Conservation (phyloP, 345 rosid species). For the Bretschneidera sinensis region DNA sequence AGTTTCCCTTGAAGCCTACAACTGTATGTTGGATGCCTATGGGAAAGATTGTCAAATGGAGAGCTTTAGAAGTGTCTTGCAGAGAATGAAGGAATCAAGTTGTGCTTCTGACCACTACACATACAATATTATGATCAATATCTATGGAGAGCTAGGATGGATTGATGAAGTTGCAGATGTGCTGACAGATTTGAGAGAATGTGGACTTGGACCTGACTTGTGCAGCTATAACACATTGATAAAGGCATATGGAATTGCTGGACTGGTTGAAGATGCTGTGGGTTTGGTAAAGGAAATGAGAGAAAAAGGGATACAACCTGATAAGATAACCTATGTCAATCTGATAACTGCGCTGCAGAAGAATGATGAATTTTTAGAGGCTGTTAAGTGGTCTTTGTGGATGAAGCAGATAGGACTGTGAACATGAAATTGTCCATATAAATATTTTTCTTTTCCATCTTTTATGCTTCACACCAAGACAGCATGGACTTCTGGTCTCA, state of each 20-base stretch:
- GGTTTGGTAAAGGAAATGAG: constrained; percentile 84
- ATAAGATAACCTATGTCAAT: constrained; percentile 69
- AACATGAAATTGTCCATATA: background rate
- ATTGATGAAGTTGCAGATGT: constrained; percentile 64
- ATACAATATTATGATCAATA: constrained; percentile 81
- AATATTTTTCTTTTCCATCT: background rate
- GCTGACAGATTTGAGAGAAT: constrained; percentile 55
- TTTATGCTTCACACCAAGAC: background rate
- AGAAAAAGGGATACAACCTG: constrained; percentile 56
- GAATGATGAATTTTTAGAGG: constrained; percentile 82
- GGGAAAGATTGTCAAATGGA: constrained; percentile 84
- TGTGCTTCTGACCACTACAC: constrained; percentile 63
- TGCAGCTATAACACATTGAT: constrained; percentile 90
- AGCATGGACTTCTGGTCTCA: background rate
- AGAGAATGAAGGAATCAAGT: constrained; percentile 58
- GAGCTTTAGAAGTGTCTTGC: constrained; percentile 57
- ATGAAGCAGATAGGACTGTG: constrained; percentile 79
- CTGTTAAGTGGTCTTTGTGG: constrained; percentile 96
- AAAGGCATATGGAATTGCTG: constrained; percentile 92
- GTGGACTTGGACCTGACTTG: constrained; percentile 65
- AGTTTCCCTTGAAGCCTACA: constrained; percentile 89
- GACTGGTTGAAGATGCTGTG: constrained; percentile 87
- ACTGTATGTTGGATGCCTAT: constrained; percentile 74
- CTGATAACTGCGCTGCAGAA: constrained; percentile 59
- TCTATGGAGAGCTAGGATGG: constrained; percentile 81